Percentiles rank a stretch among this genome's conserved stretches.
Evolutionary conservation across 331 rosid genomes (phyloP).

Genomic region (Quercus phellos): DNA sequence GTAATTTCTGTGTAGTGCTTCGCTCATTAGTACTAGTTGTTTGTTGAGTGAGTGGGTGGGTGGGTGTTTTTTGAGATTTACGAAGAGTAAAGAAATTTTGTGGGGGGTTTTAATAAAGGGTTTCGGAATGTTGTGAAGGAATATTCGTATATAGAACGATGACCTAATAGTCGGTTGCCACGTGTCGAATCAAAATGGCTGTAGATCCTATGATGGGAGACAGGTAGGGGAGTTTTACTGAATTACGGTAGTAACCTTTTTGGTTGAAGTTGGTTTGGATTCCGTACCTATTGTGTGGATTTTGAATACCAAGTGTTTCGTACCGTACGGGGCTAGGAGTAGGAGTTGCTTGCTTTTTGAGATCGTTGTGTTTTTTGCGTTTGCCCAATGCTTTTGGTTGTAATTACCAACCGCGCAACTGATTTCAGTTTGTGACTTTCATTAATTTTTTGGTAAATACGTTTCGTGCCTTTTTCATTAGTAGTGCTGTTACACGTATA

Average conservation of each 20-base stretch:
- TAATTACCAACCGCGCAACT: too few species aligned
- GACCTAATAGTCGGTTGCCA: neutral
- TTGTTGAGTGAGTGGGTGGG: neutral
- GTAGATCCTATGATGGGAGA: neutral
- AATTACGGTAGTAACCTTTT: conserved; percentile 7
- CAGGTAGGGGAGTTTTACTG: neutral
- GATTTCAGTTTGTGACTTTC: too few species aligned
- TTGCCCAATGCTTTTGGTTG: too few species aligned
- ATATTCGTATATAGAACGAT: conserved; percentile 12
- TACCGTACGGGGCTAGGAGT: too few species aligned
- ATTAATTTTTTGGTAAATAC: too few species aligned
- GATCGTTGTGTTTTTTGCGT: too few species aligned
- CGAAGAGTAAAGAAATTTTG: neutral
- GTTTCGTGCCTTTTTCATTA: too few species aligned
- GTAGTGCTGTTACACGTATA: too few species aligned
- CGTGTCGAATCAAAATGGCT: conserved; percentile 18
- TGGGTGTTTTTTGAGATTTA: neutral
- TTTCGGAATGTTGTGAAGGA: conserved; percentile 11
- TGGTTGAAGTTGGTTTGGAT: too few species aligned
- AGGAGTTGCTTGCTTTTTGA: too few species aligned
- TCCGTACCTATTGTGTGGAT: too few species aligned
- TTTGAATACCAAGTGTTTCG: too few species aligned
- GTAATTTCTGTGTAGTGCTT: conserved; percentile 39
- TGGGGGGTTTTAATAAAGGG: neutral
- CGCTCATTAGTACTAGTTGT: conserved; percentile 25